Conservation (phyloP, 345 rosid genomes). For the Odontarrhena argentea region DNA sequence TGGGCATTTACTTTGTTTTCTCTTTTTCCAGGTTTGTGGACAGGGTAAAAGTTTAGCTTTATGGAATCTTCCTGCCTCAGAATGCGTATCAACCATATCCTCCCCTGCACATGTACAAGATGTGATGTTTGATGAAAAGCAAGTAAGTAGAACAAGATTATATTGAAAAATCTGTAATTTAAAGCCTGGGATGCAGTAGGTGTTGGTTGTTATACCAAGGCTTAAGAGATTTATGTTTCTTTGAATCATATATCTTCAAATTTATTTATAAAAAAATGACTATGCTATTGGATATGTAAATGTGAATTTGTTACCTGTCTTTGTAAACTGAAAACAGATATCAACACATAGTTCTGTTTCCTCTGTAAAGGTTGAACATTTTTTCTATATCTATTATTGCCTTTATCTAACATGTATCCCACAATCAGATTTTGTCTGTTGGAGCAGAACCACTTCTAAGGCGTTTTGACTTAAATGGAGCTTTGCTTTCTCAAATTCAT, state of each 20-base stretch:
- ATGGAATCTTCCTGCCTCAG: slow-evolving; percentile 90
- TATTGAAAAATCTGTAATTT: background rate
- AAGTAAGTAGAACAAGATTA: slow-evolving; percentile 52
- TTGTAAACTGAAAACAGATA: slow-evolving; percentile 13
- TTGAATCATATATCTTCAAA: background rate
- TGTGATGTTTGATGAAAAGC: slow-evolving; percentile 71
- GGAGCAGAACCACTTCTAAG: slow-evolving; percentile 79
- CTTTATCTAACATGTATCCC: slow-evolving; percentile 27
- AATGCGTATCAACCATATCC: slow-evolving; percentile 64
- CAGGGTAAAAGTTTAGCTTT: slow-evolving; percentile 62
- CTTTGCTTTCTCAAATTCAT: slow-evolving; percentile 69
- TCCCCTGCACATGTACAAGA: slow-evolving; percentile 63
- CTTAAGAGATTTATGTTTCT: slow-evolving; percentile 1
- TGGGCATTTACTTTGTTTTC: slow-evolving; percentile 8
- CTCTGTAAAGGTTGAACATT: background rate
- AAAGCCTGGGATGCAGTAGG: slow-evolving; percentile 4
- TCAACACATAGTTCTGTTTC: background rate
- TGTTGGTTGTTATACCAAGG: slow-evolving; percentile 1
- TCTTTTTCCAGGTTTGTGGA: slow-evolving; percentile 69
- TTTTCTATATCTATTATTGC: background rate
- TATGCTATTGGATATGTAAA: too few species aligned
- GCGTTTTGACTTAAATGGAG: slow-evolving; percentile 76
- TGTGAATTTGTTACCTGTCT: background rate
- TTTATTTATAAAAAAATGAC: background rate
- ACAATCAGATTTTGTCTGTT: slow-evolving; percentile 76